Base-by-base conservation (phyloP, 352 stramenopile species). In the Phytophthora kernoviae region DNA sequence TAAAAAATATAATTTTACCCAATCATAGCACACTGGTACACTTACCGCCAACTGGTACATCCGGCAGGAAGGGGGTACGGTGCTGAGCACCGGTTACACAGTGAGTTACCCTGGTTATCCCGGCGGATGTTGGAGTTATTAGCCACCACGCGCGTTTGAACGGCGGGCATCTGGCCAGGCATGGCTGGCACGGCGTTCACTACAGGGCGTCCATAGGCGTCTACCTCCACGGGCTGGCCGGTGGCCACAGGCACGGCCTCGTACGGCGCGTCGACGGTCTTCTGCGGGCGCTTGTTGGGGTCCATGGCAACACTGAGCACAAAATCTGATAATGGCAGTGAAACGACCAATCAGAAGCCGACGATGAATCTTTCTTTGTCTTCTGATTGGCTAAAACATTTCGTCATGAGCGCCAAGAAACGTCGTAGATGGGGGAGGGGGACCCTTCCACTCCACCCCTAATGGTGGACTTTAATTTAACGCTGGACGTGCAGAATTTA, bases 81-180 rank as follows among this genome's bases (percentile, higher is more conserved):
- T 15, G 79, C 58, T 12, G 68, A 72, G 67, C 84, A 93, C 51
- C 88, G 87, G 52, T 83, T 86, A 44, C 84, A 93, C 14, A 91
- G 66, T n/a, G 84, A 75, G 52, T 91, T 91, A 34, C 81, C 80
- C 44, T 86, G 73, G 2, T 72, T 75, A 54, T 93, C 80, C 33
- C 74, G 75, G 14, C 73, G 76, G 42, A 90, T 88, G 62, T 88
- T 86, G 41, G 70, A 65, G 60, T 90, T 90, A 67, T 90, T 90
- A 40, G 70, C 48, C 49, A 90, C 58, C 9, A 85, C 58, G 6
- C 66, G 58, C 37, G 75, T 62, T 24, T 65, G 43, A 15, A 58
- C 39, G 34, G 49, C 22, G 12, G 54, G 61, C 48, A 47, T 45
- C 15, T 32, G 67, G 42, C 46, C 39, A 6, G 56, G 47, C 2